Percentiles rank a stretch among this genome's conserved stretches.
Conservation (phyloP, 1,284 basidiomycete species). For the Trichosporon sp. region DNA sequence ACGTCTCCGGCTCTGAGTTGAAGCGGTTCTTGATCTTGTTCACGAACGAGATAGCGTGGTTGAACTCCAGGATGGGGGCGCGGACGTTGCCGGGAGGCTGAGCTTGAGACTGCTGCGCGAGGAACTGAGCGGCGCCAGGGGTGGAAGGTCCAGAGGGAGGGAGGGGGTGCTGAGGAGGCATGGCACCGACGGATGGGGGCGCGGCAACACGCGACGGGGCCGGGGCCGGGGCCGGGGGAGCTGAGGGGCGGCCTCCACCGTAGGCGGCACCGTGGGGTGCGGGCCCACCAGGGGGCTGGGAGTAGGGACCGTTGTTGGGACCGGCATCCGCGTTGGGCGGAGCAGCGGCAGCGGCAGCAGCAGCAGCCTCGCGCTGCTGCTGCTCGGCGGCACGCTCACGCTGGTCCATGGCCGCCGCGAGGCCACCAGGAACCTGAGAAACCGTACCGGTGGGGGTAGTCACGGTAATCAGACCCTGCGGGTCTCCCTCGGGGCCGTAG, state of each 20-base stretch:
- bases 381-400: slow-evolving; percentile 25
- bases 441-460: slow-evolving; percentile 87
- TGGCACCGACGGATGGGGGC: slow-evolving; percentile 32
- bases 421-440: slow-evolving; percentile 53
- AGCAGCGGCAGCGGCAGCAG: slow-evolving; percentile 9
- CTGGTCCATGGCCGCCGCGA: slow-evolving; percentile 41
- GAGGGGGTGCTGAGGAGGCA: slow-evolving; percentile 34
- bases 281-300: slow-evolving; percentile 7
- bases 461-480: slow-evolving; percentile 83
- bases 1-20: slow-evolving; percentile 85
- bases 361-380: slow-evolving; percentile 12
- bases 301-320: slow-evolving; percentile 12
- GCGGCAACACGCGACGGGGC: slow-evolving; percentile 20
- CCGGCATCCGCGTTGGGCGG: slow-evolving; percentile 6
- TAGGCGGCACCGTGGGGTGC: slow-evolving; percentile 3
- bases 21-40: slow-evolving; percentile 98
- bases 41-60: slow-evolving; percentile 95
- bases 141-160: slow-evolving; percentile 32
- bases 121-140: slow-evolving; percentile 40
- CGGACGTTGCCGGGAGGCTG: slow-evolving; percentile 18
- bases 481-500: slow-evolving; percentile 50
- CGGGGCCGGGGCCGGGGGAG: slow-evolving; percentile 37
- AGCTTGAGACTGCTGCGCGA: slow-evolving; percentile 22
- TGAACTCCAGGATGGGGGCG: slow-evolving; percentile 69
- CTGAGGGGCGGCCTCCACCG: slow-evolving; percentile 26